Conservation (phyloP, 75 land plant genomes). For the Pinus albicaulis region DNA sequence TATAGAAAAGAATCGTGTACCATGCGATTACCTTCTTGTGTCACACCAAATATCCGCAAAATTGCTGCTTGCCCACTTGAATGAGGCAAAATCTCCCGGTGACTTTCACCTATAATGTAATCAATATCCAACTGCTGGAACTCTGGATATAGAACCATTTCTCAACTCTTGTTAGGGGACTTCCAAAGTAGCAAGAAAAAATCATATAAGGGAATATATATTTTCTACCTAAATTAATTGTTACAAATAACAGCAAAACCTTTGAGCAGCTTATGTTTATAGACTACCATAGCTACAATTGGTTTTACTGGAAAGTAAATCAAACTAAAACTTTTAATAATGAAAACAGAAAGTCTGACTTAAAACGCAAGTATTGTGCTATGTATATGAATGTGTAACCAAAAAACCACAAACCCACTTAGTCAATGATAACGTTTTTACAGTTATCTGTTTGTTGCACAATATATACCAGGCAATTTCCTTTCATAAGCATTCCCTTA, state of each 20-base stretch:
- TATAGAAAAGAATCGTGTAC: neutral
- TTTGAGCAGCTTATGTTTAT: neutral
- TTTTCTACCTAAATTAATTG: neutral
- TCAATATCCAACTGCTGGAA: conserved; percentile 99
- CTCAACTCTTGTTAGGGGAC: neutral
- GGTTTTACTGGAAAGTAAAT: neutral
- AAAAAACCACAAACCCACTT: too few relatives aligned
- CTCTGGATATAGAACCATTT: conserved; percentile 29
- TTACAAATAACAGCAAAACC: neutral
- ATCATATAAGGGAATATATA: neutral
- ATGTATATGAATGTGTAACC: too few relatives aligned
- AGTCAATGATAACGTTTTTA: too few relatives aligned
- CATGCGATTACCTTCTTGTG: conserved; percentile 68
- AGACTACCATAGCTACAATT: neutral
- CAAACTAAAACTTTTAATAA: neutral
- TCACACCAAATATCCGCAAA: conserved; percentile 90
- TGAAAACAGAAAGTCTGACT: too few relatives aligned
- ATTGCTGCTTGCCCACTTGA: conserved; percentile 86
- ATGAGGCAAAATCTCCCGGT: conserved; percentile 60
- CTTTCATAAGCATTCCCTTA: too few relatives aligned
- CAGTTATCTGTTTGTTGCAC: too few relatives aligned
- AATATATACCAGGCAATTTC: too few relatives aligned
- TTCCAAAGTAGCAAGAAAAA: neutral
- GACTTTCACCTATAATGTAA: conserved; percentile 82
- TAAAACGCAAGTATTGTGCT: too few relatives aligned